phyloP scores from a whole-genome alignment of 495 filamentous ascomycete species.

The Lepidopterella palustris region DNA sequence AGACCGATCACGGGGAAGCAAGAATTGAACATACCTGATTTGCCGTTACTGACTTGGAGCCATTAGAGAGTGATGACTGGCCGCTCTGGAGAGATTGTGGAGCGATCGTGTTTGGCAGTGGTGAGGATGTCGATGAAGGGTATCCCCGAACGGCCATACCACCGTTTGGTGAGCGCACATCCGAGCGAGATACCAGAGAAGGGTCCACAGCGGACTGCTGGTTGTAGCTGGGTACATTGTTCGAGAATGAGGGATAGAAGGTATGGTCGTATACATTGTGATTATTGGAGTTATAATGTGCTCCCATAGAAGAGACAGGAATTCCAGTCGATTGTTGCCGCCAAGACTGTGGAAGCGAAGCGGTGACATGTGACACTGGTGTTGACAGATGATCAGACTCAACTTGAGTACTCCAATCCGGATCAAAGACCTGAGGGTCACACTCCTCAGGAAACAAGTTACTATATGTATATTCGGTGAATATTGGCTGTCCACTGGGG shows the following conservation, averaged over 20 bases:
- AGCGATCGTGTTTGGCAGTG: slow-evolving; percentile 28
- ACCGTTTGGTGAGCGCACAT: not conserved
- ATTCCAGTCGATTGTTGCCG: slow-evolving; percentile 5
- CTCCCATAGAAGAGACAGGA: not conserved
- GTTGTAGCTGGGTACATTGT: not conserved
- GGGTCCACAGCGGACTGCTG: slow-evolving; percentile 5
- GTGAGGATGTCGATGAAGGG: not conserved
- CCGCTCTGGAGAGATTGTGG: slow-evolving; percentile 34
- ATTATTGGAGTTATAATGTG: slow-evolving; percentile 1
- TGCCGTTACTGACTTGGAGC: not conserved
- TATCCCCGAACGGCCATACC: not conserved
- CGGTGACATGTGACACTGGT: not conserved
- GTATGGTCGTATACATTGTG: slow-evolving; percentile 24
- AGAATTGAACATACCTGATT: slow-evolving; percentile 16
- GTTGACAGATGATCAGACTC: not conserved
- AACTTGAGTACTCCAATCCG: slow-evolving; percentile 4
- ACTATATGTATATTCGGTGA: slow-evolving; percentile 18
- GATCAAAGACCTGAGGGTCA: slow-evolving; percentile 9
- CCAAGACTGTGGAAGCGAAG: slow-evolving; percentile 5
- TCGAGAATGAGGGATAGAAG: too few relatives aligned
- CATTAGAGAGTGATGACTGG: slow-evolving; percentile 1
- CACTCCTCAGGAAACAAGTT: slow-evolving; percentile 5
- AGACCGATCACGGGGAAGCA: not conserved
- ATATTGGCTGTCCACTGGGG: slow-evolving; percentile 19
- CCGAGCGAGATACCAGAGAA: not conserved